A percentile compares a stretch with the other conserved stretches of the same genome.
Evolutionary conservation across 768 basidiomycete species (phyloP).

Genomic region (Phylloporus sp.): DNA sequence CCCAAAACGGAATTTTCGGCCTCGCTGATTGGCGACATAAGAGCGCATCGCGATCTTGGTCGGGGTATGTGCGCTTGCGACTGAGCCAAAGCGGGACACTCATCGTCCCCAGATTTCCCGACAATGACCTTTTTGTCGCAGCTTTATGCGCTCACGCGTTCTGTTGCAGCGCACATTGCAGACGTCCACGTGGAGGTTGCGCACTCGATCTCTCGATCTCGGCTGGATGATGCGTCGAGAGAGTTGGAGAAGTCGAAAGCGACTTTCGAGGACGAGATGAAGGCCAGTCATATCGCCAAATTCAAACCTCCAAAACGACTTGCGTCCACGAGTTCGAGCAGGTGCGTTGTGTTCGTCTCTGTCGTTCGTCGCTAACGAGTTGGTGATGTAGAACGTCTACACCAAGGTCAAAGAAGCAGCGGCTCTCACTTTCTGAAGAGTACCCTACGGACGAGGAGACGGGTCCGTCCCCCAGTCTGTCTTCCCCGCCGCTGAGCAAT

Average conservation of each 20-base stretch:
- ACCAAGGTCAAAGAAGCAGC: slow-evolving; percentile 38
- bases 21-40: slow-evolving; percentile 22
- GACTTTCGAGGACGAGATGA: slow-evolving; percentile 36
- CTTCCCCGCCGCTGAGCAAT: slow-evolving; percentile 45
- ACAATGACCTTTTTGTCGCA: slow-evolving; percentile 46
- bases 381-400: slow-evolving; percentile 20
- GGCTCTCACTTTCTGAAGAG: slow-evolving; percentile 36
- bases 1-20: slow-evolving; percentile 13
- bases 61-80: slow-evolving; percentile 17
- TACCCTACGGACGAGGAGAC: slow-evolving; percentile 31
- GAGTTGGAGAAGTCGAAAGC: slow-evolving; percentile 30
- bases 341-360: slow-evolving; percentile 29
- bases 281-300: slow-evolving; percentile 36
- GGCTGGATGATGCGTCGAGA: slow-evolving; percentile 28
- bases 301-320: slow-evolving; percentile 45
- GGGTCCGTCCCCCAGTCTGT: slow-evolving; percentile 11
- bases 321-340: slow-evolving; percentile 34
- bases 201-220: slow-evolving; percentile 13
- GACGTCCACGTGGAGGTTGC: slow-evolving; percentile 5
- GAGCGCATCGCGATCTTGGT: slow-evolving; percentile 22
- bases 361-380: background rate
- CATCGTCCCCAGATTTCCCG: slow-evolving; percentile 26
- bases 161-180: slow-evolving; percentile 23
- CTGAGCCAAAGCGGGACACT: background rate
- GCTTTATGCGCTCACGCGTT: slow-evolving; percentile 39